Evolutionary conservation across 768 basidiomycete genomes (phyloP).

Genomic region (Hygrocybe punicea): DNA sequence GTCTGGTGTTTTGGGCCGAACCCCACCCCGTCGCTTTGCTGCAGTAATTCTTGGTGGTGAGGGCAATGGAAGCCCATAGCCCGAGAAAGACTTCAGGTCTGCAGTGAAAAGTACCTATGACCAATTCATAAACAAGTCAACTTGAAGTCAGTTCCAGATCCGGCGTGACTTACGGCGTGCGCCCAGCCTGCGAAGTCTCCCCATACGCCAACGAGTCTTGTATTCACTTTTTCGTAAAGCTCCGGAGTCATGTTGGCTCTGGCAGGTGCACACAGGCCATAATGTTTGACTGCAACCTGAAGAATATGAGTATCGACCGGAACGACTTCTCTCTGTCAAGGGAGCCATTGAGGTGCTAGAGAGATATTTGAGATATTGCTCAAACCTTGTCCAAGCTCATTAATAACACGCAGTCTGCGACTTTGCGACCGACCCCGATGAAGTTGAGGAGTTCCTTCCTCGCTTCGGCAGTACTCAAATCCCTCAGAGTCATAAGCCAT

Average conservation of each 20-base stretch:
- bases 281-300: constrained; percentile 81
- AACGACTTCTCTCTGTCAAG: constrained; percentile 70
- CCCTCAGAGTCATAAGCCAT: constrained; percentile 59
- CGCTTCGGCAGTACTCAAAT: constrained; percentile 51
- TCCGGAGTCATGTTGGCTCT: constrained; percentile 67
- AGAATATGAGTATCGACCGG: constrained; percentile 96
- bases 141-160: neutral
- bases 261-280: constrained; percentile 49
- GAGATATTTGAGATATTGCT: neutral
- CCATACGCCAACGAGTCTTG: constrained; percentile 64
- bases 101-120: neutral
- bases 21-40: neutral
- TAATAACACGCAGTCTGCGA: constrained; percentile 89
- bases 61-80: neutral
- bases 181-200: constrained; percentile 89
- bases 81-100: neutral
- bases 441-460: constrained; percentile 75
- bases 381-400: constrained; percentile 89
- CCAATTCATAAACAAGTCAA: neutral
- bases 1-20: neutral
- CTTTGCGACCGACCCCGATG: constrained; percentile 92
- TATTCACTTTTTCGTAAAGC: constrained; percentile 69
- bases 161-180: constrained; percentile 57
- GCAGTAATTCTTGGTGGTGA: neutral
- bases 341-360: constrained; percentile 1